Percentiles rank a stretch among this genome's conserved stretches.
Evolutionary conservation across 306 rosid species (phyloP).

Genomic region (Styphnolobium japonicum): DNA sequence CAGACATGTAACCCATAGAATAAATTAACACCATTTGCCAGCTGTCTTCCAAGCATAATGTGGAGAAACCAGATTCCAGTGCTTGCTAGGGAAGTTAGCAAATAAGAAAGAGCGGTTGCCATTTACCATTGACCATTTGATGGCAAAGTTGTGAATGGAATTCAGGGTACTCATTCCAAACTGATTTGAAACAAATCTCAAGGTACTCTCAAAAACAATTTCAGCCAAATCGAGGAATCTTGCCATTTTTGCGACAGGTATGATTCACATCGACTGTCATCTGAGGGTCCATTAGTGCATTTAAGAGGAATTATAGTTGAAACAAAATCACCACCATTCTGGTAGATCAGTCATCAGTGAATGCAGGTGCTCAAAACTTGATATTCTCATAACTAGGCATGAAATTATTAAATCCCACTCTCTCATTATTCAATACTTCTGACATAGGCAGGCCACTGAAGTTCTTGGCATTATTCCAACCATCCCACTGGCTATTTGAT

Average conservation of each 20-base stretch:
- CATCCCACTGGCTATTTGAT: conserved; percentile 38
- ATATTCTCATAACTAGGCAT: conserved; percentile 33
- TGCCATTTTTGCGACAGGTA: neutral
- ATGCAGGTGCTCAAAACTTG: conserved; percentile 32
- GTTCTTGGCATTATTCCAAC: conserved; percentile 43
- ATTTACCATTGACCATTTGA: conserved; percentile 13
- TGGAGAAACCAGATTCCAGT: neutral
- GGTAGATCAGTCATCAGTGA: conserved; percentile 17
- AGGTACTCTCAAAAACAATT: neutral
- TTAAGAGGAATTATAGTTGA: too few species aligned
- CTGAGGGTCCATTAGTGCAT: conserved; percentile 17
- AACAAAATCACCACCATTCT: conserved; percentile 1
- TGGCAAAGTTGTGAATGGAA: neutral
- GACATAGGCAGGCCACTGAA: conserved; percentile 36
- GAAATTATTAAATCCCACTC: conserved; percentile 31
- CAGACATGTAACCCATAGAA: neutral
- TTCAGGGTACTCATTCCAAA: too few species aligned
- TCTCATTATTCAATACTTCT: conserved; percentile 38
- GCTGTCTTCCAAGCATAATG: conserved; percentile 4
- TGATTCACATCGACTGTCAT: neutral
- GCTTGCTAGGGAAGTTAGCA: conserved; percentile 22
- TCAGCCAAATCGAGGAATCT: conserved; percentile 1
- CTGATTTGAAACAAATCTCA: neutral
- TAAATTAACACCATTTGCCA: conserved; percentile 2
- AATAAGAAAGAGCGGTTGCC: neutral